These are phyloP conservation scores for Kwoniella sp. DNA, from an alignment of 768 basidiomycete species.

Conservation along the genomic window DNA sequence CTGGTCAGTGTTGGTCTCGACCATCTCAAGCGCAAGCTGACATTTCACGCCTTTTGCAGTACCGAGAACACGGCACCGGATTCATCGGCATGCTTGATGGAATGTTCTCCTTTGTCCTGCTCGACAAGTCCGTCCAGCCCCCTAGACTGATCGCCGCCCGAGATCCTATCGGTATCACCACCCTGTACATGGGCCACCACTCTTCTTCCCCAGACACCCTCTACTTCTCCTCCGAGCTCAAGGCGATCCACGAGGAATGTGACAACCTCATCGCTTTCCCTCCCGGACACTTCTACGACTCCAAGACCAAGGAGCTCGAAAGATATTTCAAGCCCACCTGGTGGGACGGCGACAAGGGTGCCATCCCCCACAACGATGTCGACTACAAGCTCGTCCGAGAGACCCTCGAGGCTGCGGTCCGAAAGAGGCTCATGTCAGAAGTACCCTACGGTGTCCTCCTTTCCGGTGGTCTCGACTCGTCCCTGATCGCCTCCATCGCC, in stretches of 20 bases:
- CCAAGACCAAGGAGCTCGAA: slow-evolving; percentile 66
- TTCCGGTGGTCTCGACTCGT: slow-evolving; percentile 91
- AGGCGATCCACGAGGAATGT: slow-evolving; percentile 83
- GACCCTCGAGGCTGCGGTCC: slow-evolving; percentile 82
- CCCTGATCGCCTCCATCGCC: slow-evolving; percentile 91
- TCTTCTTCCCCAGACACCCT: slow-evolving; percentile 73
- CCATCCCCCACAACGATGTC: slow-evolving; percentile 57
- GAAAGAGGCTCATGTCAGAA: slow-evolving; percentile 94
- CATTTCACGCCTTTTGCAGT: slow-evolving; percentile 55
- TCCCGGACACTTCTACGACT: slow-evolving; percentile 94
- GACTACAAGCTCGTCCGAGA: slow-evolving; percentile 71
- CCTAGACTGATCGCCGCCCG: slow-evolving; percentile 90
- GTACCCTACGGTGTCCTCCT: slow-evolving; percentile 96
- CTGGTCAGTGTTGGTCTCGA: slow-evolving; percentile 71
- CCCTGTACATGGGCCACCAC: slow-evolving; percentile 95
- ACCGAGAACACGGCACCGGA: slow-evolving; percentile 70
- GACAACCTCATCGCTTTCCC: slow-evolving; percentile 94
- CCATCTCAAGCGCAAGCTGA: background rate
- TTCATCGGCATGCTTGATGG: slow-evolving; percentile 83
- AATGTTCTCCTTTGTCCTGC: slow-evolving; percentile 96
- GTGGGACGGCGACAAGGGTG: slow-evolving; percentile 79
- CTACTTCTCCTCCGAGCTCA: slow-evolving; percentile 95
- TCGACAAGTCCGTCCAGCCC: slow-evolving; percentile 87
- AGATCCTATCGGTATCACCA: slow-evolving; percentile 96
- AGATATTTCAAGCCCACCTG: slow-evolving; percentile 85